Percentiles rank a stretch among this genome's conserved stretches.
These are phyloP conservation scores for Saccharomycopsis vini DNA, from an alignment of 805 yeast species.

Conservation along the genomic window DNA sequence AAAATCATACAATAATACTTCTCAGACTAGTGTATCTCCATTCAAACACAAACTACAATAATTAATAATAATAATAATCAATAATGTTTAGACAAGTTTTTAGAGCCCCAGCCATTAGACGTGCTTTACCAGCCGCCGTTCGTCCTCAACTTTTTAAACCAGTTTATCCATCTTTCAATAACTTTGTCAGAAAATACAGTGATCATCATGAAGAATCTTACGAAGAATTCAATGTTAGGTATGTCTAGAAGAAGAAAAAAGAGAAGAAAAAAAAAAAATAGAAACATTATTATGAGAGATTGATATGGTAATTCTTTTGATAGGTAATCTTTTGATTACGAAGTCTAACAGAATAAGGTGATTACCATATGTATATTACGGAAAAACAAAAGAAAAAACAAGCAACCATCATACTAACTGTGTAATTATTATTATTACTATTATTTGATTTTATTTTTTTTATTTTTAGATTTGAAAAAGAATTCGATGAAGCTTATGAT, in stretches of 20 bases:
- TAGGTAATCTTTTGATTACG: no score
- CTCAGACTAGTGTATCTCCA: no score
- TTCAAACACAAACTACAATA: no score
- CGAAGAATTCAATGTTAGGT: slow-evolving; percentile 86
- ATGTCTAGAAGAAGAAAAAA: no score
- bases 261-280: no score
- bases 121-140: slow-evolving; percentile 5
- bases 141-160: neutral
- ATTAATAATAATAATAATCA: neutral
- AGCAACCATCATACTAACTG: no score
- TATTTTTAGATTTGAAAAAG: slow-evolving; percentile 69
- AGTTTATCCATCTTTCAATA: slow-evolving; percentile 1
- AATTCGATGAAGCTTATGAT: slow-evolving; percentile 89
- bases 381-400: no score
- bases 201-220: slow-evolving; percentile 85
- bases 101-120: slow-evolving; percentile 6
- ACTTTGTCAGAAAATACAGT: slow-evolving; percentile 59
- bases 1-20: neutral
- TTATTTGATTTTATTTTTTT: neutral
- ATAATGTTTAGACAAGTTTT: slow-evolving; percentile 15
- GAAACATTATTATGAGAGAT: no score
- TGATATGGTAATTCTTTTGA: no score
- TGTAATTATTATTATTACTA: neutral
- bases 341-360: no score
- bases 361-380: no score